Conservation (phyloP, 2,329 filamentous ascomycete species). For the Sphaerostilbella broomeana region DNA sequence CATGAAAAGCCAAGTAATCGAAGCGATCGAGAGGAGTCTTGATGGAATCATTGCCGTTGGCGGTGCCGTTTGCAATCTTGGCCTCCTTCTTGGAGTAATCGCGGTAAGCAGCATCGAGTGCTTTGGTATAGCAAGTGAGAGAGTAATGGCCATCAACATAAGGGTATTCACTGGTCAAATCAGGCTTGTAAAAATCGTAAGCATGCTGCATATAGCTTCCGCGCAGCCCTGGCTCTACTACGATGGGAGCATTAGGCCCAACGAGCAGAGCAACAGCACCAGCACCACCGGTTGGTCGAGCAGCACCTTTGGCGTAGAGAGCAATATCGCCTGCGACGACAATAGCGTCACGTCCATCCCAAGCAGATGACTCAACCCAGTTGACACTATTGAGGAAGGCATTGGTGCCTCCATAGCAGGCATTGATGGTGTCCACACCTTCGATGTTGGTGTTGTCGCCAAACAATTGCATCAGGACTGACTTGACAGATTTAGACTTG, state of each 20-base stretch:
- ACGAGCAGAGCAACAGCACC: conserved; percentile 74
- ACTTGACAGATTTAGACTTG: conserved; percentile 89
- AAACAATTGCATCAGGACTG: conserved; percentile 81
- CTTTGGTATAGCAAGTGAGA: conserved; percentile 72
- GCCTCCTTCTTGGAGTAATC: conserved; percentile 71
- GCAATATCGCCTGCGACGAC: conserved; percentile 79
- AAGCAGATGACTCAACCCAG: conserved; percentile 81
- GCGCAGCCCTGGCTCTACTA: conserved; percentile 70
- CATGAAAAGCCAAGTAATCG: conserved; percentile 77
- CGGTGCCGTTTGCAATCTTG: conserved; percentile 48
- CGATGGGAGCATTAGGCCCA: conserved; percentile 70
- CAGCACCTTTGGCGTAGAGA: conserved; percentile 76
- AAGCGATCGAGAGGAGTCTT: conserved; percentile 71
- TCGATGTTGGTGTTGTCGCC: conserved; percentile 78
- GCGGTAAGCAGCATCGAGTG: conserved; percentile 74
- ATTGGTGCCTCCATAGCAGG: conserved; percentile 82
- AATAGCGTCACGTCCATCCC: conserved; percentile 77
- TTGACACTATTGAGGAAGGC: conserved; percentile 77
- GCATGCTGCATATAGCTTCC: conserved; percentile 76
- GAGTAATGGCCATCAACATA: conserved; percentile 82
- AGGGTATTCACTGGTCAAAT: conserved; percentile 80
- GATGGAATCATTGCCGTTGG: conserved; percentile 37
- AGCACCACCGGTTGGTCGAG: conserved; percentile 73
- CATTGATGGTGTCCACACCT: conserved; percentile 76
- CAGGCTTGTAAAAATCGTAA: conserved; percentile 89